phyloP scores from a whole-genome alignment of 1,284 basidiomycete species.

The Ceratobasidium sp. region DNA sequence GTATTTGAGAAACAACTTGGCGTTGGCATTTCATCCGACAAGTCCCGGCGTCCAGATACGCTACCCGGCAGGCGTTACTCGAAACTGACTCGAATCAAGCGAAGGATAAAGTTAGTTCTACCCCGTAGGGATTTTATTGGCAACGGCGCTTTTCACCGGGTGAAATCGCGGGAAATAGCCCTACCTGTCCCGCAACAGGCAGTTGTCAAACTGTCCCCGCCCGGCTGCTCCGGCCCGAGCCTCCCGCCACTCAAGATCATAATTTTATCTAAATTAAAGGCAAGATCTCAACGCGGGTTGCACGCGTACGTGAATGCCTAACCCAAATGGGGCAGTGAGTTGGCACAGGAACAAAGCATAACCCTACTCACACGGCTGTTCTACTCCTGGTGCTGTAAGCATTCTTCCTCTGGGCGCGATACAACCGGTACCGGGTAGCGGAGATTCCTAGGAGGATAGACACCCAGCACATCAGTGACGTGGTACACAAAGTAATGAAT shows the following conservation, averaged over 20 bases:
- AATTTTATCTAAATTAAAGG: not conserved
- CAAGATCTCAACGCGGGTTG: not conserved
- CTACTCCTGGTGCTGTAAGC: not conserved
- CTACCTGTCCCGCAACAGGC: slow-evolving; percentile 1
- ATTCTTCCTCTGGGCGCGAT: not conserved
- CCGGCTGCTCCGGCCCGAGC: slow-evolving; percentile 20
- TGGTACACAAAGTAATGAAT: too few relatives aligned
- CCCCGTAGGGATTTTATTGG: slow-evolving; percentile 12
- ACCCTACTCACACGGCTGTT: not conserved
- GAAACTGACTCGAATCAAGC: slow-evolving; percentile 25
- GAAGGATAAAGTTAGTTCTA: slow-evolving; percentile 22
- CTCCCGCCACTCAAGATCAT: not conserved
- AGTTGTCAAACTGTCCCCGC: slow-evolving; percentile 9
- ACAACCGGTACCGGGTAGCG: not conserved
- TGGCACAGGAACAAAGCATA: slow-evolving; percentile 5
- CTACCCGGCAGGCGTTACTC: not conserved
- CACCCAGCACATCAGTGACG: too few relatives aligned
- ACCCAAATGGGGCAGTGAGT: not conserved
- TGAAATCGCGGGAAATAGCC: not conserved
- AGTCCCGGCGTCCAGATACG: not conserved
- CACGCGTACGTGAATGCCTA: not conserved
- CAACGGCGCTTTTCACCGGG: not conserved
- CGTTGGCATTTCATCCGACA: slow-evolving; percentile 21
- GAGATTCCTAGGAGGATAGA: not conserved
- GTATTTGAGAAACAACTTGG: slow-evolving; percentile 14